These are phyloP conservation scores for Paraleonurus japonicus DNA, from an alignment of 257 asterid genomes.

Conservation along the genomic window DNA sequence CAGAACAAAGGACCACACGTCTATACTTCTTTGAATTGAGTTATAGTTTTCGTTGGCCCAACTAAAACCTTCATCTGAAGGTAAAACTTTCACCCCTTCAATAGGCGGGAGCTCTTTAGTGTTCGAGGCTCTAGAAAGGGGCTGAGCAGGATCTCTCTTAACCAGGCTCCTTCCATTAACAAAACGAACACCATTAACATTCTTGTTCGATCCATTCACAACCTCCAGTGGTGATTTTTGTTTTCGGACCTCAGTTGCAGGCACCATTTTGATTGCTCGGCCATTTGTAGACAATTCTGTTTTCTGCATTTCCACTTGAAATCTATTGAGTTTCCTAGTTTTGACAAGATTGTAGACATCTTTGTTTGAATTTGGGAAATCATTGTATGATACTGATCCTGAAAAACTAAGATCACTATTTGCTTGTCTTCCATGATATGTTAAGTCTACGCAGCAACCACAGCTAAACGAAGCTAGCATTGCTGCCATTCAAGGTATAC, in stretches of 20 bases:
- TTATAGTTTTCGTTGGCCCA: constrained; percentile 96
- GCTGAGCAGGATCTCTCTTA: constrained; percentile 42
- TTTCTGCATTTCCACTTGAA: constrained; percentile 53
- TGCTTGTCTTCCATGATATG: constrained; percentile 37
- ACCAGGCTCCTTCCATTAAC: constrained; percentile 51
- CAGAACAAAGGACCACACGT: constrained; percentile 93
- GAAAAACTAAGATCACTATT: constrained; percentile 50
- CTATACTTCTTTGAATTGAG: constrained; percentile 72
- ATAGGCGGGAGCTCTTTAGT: constrained; percentile 58
- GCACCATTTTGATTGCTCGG: constrained; percentile 66
- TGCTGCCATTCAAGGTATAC: constrained; percentile 49
- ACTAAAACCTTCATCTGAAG: constrained; percentile 94
- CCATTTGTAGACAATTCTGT: constrained; percentile 58
- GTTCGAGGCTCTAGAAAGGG: constrained; percentile 26
- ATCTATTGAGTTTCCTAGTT: constrained; percentile 26
- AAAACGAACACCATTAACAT: constrained; percentile 37
- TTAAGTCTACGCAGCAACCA: constrained; percentile 49
- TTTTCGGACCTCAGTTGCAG: constrained; percentile 55
- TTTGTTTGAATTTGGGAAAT: constrained; percentile 28
- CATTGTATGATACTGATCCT: constrained; percentile 34
- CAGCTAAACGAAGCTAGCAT: constrained; percentile 69
- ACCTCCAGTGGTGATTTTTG: constrained; percentile 32
- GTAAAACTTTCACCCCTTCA: constrained; percentile 69
- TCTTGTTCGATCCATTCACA: constrained; percentile 50
- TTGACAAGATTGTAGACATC: constrained; percentile 23